phyloP scores from a whole-genome alignment of 2,329 filamentous ascomycete genomes.

The Aspergillus eucalypticola region DNA sequence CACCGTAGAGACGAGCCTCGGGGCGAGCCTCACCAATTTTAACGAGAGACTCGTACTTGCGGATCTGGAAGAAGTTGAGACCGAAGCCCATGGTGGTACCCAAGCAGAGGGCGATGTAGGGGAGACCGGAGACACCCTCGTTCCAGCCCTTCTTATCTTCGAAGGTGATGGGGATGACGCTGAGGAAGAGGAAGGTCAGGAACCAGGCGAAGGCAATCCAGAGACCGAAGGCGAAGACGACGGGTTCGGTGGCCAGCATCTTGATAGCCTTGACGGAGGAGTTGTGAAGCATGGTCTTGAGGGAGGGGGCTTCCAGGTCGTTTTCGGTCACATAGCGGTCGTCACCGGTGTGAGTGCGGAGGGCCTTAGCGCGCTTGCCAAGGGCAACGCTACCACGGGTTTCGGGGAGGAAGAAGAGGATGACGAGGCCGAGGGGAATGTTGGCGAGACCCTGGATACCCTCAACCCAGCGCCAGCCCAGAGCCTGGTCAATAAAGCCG shows the following conservation, averaged over 20 bases:
- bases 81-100: slow-evolving; percentile 53
- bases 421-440: slow-evolving; percentile 49
- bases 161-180: slow-evolving; percentile 54
- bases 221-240: slow-evolving; percentile 53
- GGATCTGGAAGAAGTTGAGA: slow-evolving; percentile 54
- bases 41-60: slow-evolving; percentile 50
- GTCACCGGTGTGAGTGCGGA: slow-evolving; percentile 51
- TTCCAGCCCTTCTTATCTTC: slow-evolving; percentile 54
- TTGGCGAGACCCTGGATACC: slow-evolving; percentile 56
- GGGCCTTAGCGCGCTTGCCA: slow-evolving; percentile 51
- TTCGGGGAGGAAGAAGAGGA: slow-evolving; percentile 49
- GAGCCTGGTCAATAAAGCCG: slow-evolving; percentile 54
- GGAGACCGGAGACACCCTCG: slow-evolving; percentile 52
- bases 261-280: slow-evolving; percentile 56
- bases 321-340: slow-evolving; percentile 53
- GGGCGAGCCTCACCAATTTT: slow-evolving; percentile 38
- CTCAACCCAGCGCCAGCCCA: slow-evolving; percentile 58
- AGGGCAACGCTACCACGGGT: slow-evolving; percentile 52
- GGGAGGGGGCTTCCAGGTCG: slow-evolving; percentile 53
- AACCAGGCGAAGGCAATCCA: slow-evolving; percentile 58
- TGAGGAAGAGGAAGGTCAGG: slow-evolving; percentile 57
- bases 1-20: slow-evolving; percentile 52
- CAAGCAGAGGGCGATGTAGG: slow-evolving; percentile 54
- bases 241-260: slow-evolving; percentile 53
- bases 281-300: slow-evolving; percentile 43